Conservation (phyloP, 306 rosid genomes). For the Cucumis cinereus region DNA sequence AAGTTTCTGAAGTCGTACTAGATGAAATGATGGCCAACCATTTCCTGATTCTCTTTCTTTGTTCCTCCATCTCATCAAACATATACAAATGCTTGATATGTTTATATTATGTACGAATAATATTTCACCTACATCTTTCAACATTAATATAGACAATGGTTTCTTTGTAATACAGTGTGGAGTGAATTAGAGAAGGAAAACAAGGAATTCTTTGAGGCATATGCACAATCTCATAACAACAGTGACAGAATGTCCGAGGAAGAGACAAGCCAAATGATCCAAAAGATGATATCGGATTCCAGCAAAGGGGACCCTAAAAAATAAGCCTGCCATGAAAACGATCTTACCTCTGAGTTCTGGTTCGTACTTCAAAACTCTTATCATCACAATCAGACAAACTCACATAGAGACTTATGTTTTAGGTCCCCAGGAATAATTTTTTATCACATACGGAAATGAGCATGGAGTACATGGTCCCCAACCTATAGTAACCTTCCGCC, state of each 20-base stretch:
- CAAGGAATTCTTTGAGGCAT: slow-evolving; percentile 74
- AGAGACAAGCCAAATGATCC: slow-evolving; percentile 78
- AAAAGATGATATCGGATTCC: slow-evolving; percentile 45
- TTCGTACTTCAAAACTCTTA: neutral
- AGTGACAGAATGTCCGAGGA: slow-evolving; percentile 63
- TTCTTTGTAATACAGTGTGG: slow-evolving; percentile 50
- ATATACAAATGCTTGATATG: neutral
- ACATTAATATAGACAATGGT: neutral
- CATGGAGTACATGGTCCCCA: neutral
- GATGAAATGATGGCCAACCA: neutral
- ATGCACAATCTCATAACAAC: slow-evolving; percentile 47
- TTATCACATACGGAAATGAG: neutral
- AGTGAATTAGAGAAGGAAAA: slow-evolving; percentile 82
- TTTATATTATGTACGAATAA: neutral
- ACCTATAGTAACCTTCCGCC: neutral
- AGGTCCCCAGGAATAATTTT: neutral
- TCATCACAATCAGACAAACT: neutral
- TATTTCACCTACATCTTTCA: neutral
- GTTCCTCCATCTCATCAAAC: neutral
- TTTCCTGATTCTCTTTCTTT: neutral
- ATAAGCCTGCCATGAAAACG: slow-evolving; percentile 6
- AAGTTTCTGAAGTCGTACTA: neutral
- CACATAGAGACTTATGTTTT: neutral
- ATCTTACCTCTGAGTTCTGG: neutral
- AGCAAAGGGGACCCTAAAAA: slow-evolving; percentile 30